Conservation (phyloP, 2,329 filamentous ascomycete species). For the Bretziella fagacearum region DNA sequence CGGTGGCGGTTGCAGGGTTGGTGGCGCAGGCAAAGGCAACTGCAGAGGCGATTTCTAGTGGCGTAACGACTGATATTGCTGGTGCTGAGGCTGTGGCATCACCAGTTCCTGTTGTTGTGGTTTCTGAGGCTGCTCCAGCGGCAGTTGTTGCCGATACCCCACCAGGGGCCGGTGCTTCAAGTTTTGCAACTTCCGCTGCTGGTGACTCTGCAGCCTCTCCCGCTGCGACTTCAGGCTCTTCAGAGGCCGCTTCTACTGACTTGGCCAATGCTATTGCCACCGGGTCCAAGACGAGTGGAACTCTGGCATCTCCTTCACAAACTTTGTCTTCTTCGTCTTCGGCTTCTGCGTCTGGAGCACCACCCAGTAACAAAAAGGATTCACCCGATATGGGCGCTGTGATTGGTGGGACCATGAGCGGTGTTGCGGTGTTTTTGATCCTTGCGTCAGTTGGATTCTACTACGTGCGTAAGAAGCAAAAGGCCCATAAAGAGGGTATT, state of each 20-base stretch:
- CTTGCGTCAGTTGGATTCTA: conserved; percentile 28
- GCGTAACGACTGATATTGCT: conserved; percentile 17
- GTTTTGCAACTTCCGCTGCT: not conserved
- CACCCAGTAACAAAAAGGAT: conserved; percentile 8
- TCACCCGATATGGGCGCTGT: conserved; percentile 29
- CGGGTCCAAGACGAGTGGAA: conserved; percentile 7
- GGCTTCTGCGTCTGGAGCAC: conserved; percentile 2
- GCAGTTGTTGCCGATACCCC: not conserved
- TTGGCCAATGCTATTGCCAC: conserved; percentile 14
- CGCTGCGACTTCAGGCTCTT: not conserved
- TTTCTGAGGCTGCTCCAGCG: not conserved
- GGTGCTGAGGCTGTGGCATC: not conserved
- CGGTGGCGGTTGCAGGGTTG: conserved; percentile 27
- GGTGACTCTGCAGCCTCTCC: not conserved
- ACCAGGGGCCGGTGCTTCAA: not conserved
- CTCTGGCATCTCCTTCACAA: not conserved
- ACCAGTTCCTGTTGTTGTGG: not conserved
- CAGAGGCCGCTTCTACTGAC: conserved; percentile 6
- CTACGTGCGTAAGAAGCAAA: conserved; percentile 27
- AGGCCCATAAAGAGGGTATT: conserved; percentile 20
- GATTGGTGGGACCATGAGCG: conserved; percentile 37
- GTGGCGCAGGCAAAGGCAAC: conserved; percentile 16
- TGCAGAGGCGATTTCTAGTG: not conserved
- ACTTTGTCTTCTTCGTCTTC: conserved; percentile 6
- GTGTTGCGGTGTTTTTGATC: conserved; percentile 29